Base-by-base conservation (phyloP, 768 basidiomycete genomes). In the Leccinum uliginosum region DNA sequence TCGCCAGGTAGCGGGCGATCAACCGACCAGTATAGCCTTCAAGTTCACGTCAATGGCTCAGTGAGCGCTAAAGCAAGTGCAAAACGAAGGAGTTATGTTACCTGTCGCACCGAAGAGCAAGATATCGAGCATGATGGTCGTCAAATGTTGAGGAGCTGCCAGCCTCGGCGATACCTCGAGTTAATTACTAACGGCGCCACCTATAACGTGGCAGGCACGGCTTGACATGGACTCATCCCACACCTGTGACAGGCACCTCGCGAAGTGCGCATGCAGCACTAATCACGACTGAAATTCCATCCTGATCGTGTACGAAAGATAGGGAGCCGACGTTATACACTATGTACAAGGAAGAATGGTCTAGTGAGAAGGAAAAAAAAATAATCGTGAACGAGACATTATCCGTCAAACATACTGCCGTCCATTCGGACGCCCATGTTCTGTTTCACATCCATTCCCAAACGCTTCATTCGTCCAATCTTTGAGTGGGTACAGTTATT, bases 361-460 rank as follows among this genome's bases (percentile, higher is more conserved):
- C 32, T 29, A 10, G 14, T 11, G 23, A 19, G 6, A 10, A 19
- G 24, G n/a, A 7, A 24, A 17, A 55, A n/a, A 10, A 14, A n/a
- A n/a, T 8, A n/a, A n/a, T 8, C 11, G 35, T 51, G 43, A 45
- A 27, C 54, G 17, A 35, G 14, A 46, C 34, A 45, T 61, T 62
- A 71, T 35, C 62, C 82, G 24, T 86, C 84, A 61, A 86, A 82
- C 73, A 77, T 68, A 8, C 77, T 78, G 17, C 84, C 85, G 62
- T 93, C 91, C 91, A 93, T 93, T 51, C 91, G 77, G 44, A 93
- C 90, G 44, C 91, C 91, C 80, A 91, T 84, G 62, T 78, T 91
- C 67, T 86, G 82, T 64, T 88, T 90, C 54, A 93, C 78, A 17
- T 93, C 90, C 87, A 93, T 89, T 1, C 91, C 91, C n/a, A 93